Percentiles rank a stretch among this genome's conserved stretches.
Evolutionary conservation across 2,329 filamentous ascomycete species (phyloP).

Genomic region (Xylariaceae sp.): DNA sequence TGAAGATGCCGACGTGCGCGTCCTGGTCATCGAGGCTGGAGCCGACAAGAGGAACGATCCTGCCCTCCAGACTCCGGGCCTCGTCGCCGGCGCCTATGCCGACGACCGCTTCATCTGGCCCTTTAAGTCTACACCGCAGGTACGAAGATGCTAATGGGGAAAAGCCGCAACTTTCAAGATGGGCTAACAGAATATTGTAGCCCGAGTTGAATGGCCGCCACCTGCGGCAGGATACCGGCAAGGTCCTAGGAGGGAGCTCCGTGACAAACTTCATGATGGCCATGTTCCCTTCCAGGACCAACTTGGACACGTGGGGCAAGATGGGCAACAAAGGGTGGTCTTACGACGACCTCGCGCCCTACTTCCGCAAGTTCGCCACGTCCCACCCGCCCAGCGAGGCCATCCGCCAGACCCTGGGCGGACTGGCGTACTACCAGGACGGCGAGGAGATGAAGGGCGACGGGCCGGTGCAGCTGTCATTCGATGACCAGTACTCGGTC

Average conservation of each 20-base stretch:
- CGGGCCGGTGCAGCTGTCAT: constrained; percentile 35
- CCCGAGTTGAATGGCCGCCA: constrained; percentile 26
- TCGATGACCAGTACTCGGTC: constrained; percentile 29
- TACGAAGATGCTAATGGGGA: constrained; percentile 12
- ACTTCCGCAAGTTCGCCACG: constrained; percentile 18
- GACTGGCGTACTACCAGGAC: constrained; percentile 29
- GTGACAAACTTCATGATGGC: constrained; percentile 22
- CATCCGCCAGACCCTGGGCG: constrained; percentile 15
- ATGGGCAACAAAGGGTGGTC: constrained; percentile 23
- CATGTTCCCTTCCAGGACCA: constrained; percentile 20
- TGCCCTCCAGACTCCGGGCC: constrained; percentile 34
- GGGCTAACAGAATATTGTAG: too few species aligned
- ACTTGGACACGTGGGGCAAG: constrained; percentile 17
- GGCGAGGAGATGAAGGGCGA: constrained; percentile 20
- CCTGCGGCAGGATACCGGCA: constrained; percentile 31
- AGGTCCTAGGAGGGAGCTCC: constrained; percentile 30
- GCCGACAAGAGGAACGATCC: constrained; percentile 31
- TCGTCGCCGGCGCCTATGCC: constrained; percentile 19
- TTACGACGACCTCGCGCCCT: constrained; percentile 18
- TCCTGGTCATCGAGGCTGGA: constrained; percentile 39
- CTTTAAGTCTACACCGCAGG: constrained; percentile 33
- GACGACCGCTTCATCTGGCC: constrained; percentile 37
- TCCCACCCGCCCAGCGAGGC: constrained; percentile 16
- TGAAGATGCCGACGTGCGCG: constrained; percentile 31
- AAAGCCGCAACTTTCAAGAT: too few species aligned